phyloP scores from a whole-genome alignment of 2,329 filamentous ascomycete genomes.

The Akanthomyces muscarius region DNA sequence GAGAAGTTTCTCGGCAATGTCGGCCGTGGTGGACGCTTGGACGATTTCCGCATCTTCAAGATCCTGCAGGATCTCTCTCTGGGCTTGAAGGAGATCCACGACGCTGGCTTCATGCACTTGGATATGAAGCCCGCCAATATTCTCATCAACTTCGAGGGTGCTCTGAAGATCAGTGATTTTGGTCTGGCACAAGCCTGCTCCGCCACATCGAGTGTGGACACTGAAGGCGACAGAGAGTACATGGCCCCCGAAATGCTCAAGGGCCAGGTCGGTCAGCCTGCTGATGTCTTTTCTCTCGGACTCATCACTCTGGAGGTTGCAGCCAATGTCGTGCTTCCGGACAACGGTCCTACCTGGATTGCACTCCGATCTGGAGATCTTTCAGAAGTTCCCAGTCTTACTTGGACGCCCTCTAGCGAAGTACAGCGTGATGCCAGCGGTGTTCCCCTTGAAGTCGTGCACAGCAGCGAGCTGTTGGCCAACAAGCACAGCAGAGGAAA shows the following conservation, averaged over 20 bases:
- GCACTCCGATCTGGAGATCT: conserved; percentile 85
- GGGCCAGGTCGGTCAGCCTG: conserved; percentile 82
- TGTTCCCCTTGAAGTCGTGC: conserved; percentile 36
- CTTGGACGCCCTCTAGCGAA: conserved; percentile 69
- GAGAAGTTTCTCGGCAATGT: conserved; percentile 80
- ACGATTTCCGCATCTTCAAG: conserved; percentile 99
- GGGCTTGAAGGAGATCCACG: conserved; percentile 86
- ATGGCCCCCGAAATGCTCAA: conserved; percentile 89
- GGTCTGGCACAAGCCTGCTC: conserved; percentile 78
- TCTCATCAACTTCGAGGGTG: conserved; percentile 75
- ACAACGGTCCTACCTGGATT: conserved; percentile 89
- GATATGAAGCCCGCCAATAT: conserved; percentile 85
- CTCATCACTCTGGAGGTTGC: conserved; percentile 94
- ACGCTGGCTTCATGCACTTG: conserved; percentile 79
- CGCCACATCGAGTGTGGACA: conserved; percentile 70
- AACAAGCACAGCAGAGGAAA: conserved; percentile 33
- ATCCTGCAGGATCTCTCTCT: conserved; percentile 80
- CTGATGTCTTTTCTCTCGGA: conserved; percentile 90
- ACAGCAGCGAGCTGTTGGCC: conserved; percentile 32
- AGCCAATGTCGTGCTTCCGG: conserved; percentile 87
- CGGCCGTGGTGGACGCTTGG: conserved; percentile 78
- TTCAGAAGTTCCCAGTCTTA: conserved; percentile 82
- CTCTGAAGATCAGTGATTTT: conserved; percentile 82
- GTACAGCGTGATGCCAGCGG: conserved; percentile 70
- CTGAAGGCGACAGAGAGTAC: conserved; percentile 94